Percentiles rank a stretch among this genome's conserved stretches.
Conservation (phyloP, 768 basidiomycete species). For the Daedaleopsis nitida region DNA sequence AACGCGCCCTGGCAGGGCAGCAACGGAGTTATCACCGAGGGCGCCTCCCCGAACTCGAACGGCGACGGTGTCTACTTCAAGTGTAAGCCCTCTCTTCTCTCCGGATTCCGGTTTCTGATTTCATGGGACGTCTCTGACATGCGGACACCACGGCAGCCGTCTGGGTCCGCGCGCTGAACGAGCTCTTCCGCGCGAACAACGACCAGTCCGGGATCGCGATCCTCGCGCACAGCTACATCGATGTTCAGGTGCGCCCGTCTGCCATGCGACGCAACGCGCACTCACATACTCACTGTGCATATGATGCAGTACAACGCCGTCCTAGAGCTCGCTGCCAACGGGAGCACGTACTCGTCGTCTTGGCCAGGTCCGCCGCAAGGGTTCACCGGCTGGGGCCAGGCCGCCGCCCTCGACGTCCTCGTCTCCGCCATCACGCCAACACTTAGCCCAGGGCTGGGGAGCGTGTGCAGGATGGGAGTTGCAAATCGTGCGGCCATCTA, state of each 20-base stretch:
- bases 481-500: too few species aligned
- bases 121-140: not conserved
- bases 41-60: conserved; percentile 40
- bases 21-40: conserved; percentile 57
- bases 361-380: conserved; percentile 49
- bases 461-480: too few species aligned
- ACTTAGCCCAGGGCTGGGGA: conserved; percentile 12
- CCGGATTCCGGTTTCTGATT: not conserved
- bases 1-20: conserved; percentile 47
- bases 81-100: conserved; percentile 30
- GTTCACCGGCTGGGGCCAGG: conserved; percentile 53
- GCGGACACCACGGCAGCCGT: conserved; percentile 28
- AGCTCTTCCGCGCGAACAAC: conserved; percentile 34
- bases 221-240: conserved; percentile 49
- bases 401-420: conserved; percentile 30
- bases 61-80: conserved; percentile 57
- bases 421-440: conserved; percentile 41
- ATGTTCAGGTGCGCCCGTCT: conserved; percentile 47
- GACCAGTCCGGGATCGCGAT: conserved; percentile 33
- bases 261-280: not conserved
- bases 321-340: conserved; percentile 47
- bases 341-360: conserved; percentile 44
- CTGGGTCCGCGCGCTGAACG: conserved; percentile 46
- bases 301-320: conserved; percentile 47
- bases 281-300: not conserved